phyloP scores from a whole-genome alignment of 257 asterid genomes.

The Penstemon davidsonii region DNA sequence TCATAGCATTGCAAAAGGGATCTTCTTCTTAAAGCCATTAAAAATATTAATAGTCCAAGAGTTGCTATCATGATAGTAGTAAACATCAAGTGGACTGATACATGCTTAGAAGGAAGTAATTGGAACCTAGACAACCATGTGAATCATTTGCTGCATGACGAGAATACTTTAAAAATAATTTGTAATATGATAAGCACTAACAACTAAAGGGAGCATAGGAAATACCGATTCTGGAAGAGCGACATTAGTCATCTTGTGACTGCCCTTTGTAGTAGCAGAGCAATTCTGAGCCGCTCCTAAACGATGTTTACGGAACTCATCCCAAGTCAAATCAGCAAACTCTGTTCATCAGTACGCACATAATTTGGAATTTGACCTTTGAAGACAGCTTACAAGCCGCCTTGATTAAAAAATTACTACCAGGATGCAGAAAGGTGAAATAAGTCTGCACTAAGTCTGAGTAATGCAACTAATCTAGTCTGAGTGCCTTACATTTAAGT shows the following conservation, averaged over 20 bases:
- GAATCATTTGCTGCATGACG: slow-evolving; percentile 5
- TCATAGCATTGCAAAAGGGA: no score
- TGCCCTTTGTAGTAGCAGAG: slow-evolving; percentile 86
- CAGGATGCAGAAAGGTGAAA: no score
- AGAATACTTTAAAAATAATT: background rate
- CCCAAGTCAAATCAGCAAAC: slow-evolving; percentile 95
- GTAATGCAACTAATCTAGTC: no score
- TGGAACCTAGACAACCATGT: background rate
- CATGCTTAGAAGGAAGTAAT: slow-evolving; percentile 6
- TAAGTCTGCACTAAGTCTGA: no score
- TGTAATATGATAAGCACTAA: background rate
- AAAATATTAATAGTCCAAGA: no score
- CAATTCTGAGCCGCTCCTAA: slow-evolving; percentile 98
- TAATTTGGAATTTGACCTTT: no score
- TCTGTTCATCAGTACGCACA: slow-evolving; percentile 38
- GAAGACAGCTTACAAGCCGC: no score
- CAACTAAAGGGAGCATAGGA: slow-evolving; percentile 14
- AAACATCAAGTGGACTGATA: background rate
- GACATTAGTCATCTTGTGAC: slow-evolving; percentile 60
- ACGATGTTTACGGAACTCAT: slow-evolving; percentile 68
- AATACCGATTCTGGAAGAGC: slow-evolving; percentile 70
- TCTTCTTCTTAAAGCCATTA: background rate
- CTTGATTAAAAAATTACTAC: no score
- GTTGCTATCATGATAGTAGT: background rate
- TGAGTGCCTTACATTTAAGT: no score